These are phyloP conservation scores for Grosmannia huntii DNA, from an alignment of 2,329 filamentous ascomycete genomes.

Conservation along the genomic window DNA sequence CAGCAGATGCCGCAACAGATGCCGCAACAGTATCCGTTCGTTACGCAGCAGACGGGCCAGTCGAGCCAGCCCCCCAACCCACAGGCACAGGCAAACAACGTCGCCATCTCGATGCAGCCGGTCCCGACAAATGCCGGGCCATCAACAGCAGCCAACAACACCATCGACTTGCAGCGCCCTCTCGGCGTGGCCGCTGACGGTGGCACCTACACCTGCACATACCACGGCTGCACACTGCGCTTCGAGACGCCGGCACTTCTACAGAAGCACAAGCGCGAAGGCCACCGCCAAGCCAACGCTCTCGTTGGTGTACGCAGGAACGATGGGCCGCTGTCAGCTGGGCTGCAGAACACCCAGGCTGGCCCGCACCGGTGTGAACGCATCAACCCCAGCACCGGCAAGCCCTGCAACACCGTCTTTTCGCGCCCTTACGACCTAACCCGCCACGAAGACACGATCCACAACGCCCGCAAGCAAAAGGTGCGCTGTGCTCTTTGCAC, in stretches of 20 bases:
- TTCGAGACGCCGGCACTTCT: conserved; percentile 80
- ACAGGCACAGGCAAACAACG: neutral
- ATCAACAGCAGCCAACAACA: conserved; percentile 16
- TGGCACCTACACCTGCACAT: conserved; percentile 92
- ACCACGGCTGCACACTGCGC: conserved; percentile 75
- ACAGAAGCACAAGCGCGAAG: conserved; percentile 92
- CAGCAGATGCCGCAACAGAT: conserved; percentile 1
- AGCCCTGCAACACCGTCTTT: conserved; percentile 89
- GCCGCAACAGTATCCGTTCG: conserved; percentile 30
- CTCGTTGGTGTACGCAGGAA: conserved; percentile 24
- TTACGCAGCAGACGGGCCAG: conserved; percentile 18
- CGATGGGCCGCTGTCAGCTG: conserved; percentile 31
- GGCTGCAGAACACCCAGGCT: conserved; percentile 68
- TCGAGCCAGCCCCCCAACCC: neutral
- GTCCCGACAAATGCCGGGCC: conserved; percentile 23
- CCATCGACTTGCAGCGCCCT: conserved; percentile 32
- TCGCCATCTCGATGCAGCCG: conserved; percentile 25
- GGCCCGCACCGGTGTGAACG: conserved; percentile 88
- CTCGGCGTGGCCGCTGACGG: conserved; percentile 56
- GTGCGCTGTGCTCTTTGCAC: conserved; percentile 86
- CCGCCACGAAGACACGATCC: conserved; percentile 92
- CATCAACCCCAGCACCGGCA: conserved; percentile 88
- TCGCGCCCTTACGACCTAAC: conserved; percentile 94
- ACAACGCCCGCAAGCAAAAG: conserved; percentile 89
- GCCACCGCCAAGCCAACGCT: conserved; percentile 63